Percentiles rank a stretch among this genome's conserved stretches.
phyloP scores from a whole-genome alignment of 129 eudicot species.

The Smallanthus sonchifolius region DNA sequence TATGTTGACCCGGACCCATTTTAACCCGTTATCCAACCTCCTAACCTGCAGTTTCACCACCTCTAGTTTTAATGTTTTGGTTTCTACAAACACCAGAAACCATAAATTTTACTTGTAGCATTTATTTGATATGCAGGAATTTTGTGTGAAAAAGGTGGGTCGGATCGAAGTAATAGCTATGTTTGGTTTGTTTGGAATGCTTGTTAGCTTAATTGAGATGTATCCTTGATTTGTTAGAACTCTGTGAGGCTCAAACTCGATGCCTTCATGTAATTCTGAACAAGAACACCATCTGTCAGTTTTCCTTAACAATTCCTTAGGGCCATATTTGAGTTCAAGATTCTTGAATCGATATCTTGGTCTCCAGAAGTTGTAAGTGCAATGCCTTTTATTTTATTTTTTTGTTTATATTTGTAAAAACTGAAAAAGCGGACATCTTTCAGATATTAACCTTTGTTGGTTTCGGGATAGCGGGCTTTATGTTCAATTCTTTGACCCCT shows the following conservation, averaged over 20 bases:
- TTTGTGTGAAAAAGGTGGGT: constrained; percentile 68
- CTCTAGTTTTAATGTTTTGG: neutral
- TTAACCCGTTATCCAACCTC: neutral
- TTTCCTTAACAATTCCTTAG: constrained; percentile 50
- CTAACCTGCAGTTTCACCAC: neutral
- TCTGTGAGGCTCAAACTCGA: neutral
- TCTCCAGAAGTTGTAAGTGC: constrained; percentile 64
- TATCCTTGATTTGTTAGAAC: constrained; percentile 52
- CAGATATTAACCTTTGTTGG: constrained; percentile 70
- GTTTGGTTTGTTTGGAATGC: constrained; percentile 76
- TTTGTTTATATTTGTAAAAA: neutral
- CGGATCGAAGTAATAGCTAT: constrained; percentile 69
- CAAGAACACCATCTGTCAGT: neutral
- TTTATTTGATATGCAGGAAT: constrained; percentile 47
- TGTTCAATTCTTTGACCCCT: constrained; percentile 60
- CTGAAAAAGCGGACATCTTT: neutral
- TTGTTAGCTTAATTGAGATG: constrained; percentile 61
- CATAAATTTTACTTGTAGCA: neutral
- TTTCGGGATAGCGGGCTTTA: constrained; percentile 49
- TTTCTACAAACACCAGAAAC: neutral
- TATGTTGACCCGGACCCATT: neutral
- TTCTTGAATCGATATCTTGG: constrained; percentile 56
- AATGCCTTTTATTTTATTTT: neutral
- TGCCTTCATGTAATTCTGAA: neutral
- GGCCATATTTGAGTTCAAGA: constrained; percentile 52